phyloP scores from a whole-genome alignment of 2,329 filamentous ascomycete species.

The Verticillium tricorpus region DNA sequence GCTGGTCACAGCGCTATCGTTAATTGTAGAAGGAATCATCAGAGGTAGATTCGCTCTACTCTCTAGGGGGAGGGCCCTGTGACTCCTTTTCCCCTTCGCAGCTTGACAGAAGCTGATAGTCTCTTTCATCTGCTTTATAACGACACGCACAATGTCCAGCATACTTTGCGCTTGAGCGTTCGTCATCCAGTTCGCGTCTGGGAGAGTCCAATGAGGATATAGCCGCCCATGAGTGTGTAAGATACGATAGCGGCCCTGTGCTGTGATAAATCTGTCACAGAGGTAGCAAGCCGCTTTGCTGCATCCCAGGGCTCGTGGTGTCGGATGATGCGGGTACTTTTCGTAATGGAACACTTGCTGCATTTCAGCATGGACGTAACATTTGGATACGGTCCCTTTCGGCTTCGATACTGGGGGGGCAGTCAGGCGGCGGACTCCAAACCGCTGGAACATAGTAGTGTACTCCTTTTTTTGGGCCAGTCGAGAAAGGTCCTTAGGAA shows the following conservation, averaged over 20 bases:
- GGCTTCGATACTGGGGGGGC: not conserved
- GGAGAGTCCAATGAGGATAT: not conserved
- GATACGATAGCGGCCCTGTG: not conserved
- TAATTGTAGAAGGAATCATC: not conserved
- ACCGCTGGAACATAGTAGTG: not conserved
- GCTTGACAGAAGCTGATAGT: not conserved
- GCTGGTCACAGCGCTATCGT: not conserved
- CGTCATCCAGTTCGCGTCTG: not conserved
- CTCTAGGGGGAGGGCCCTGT: not conserved
- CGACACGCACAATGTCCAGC: not conserved
- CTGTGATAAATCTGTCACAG: not conserved
- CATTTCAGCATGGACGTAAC: not conserved
- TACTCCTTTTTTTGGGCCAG: not conserved
- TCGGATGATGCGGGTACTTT: not conserved
- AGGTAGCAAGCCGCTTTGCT: not conserved
- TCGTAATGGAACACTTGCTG: not conserved
- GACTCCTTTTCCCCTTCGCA: not conserved
- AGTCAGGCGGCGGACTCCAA: not conserved
- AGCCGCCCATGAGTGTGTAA: not conserved
- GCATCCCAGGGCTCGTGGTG: not conserved
- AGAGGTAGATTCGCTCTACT: not conserved
- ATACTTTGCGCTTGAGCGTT: not conserved
- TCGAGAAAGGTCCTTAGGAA: not conserved
- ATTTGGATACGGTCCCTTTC: not conserved
- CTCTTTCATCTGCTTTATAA: not conserved